Conservation (phyloP, 2,329 filamentous ascomycete genomes). For the Arthroderma sp. region DNA sequence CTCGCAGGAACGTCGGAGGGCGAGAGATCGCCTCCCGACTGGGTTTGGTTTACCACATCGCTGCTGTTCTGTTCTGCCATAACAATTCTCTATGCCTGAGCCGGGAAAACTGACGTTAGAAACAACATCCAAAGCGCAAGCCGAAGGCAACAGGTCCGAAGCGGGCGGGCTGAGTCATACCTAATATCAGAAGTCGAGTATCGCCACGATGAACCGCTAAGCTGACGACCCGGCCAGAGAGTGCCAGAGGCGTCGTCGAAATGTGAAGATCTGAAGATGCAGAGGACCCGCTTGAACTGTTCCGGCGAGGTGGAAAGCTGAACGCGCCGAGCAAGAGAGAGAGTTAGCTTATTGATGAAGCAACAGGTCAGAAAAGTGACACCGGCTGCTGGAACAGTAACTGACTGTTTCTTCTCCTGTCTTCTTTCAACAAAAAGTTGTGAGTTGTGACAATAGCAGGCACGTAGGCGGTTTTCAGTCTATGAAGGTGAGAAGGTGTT, state of each 20-base stretch:
- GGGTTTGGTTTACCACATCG: conserved; percentile 59
- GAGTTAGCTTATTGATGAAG: not conserved
- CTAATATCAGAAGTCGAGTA: conserved; percentile 28
- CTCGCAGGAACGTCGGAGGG: conserved; percentile 54
- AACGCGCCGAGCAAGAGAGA: not conserved
- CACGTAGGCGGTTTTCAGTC: too few relatives aligned
- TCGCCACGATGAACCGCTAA: conserved; percentile 29
- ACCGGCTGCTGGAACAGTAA: conserved; percentile 1
- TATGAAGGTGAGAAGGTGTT: conserved; percentile 17
- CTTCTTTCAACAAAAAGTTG: too few relatives aligned
- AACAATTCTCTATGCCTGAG: conserved; percentile 41
- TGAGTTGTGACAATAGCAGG: too few relatives aligned
- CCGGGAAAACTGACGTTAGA: conserved; percentile 8
- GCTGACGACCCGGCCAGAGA: conserved; percentile 3
- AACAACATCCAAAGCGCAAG: conserved; percentile 3
- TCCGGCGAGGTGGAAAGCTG: not conserved
- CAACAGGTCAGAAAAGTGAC: conserved; percentile 1
- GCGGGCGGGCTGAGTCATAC: conserved; percentile 2
- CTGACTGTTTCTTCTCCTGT: not conserved
- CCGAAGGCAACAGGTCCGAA: not conserved
- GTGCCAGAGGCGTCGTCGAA: not conserved
- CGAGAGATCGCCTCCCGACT: conserved; percentile 51
- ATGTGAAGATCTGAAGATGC: not conserved
- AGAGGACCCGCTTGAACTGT: not conserved
- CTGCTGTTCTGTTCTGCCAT: conserved; percentile 59